Evolutionary conservation across 495 filamentous ascomycete species (phyloP).

Genomic region (Copromyces sp.): DNA sequence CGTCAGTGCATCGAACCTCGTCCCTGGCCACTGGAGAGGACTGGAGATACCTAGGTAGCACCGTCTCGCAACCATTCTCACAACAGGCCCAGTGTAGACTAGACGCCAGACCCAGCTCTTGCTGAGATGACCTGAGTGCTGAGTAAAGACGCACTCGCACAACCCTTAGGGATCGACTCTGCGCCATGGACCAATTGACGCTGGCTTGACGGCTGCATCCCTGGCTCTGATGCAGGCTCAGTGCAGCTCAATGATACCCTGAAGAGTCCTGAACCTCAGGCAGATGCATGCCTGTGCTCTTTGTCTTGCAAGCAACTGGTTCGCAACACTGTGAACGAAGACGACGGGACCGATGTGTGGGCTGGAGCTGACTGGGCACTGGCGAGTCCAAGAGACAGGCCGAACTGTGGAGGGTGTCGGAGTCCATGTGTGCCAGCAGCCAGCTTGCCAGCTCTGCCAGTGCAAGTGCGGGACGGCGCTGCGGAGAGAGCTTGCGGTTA

Average conservation of each 20-base stretch:
- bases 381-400: background rate
- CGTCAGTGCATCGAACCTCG: background rate
- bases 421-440: background rate
- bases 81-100: background rate
- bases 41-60: background rate
- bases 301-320: background rate
- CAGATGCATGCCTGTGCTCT: background rate
- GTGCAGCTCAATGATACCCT: constrained; percentile 4
- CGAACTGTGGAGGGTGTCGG: background rate
- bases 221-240: constrained; percentile 2
- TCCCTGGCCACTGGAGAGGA: background rate
- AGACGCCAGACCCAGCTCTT: background rate
- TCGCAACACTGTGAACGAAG: background rate
- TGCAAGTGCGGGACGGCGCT: background rate
- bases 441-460: background rate
- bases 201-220: constrained; percentile 3
- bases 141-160: background rate
- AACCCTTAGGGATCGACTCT: background rate
- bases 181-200: constrained; percentile 1
- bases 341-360: background rate
- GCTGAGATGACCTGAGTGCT: background rate
- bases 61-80: background rate
- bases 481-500: background rate
- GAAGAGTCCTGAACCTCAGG: background rate
- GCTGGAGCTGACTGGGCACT: background rate